Evolutionary conservation across 345 rosid species (phyloP).

Genomic region (Ceriops tagal): DNA sequence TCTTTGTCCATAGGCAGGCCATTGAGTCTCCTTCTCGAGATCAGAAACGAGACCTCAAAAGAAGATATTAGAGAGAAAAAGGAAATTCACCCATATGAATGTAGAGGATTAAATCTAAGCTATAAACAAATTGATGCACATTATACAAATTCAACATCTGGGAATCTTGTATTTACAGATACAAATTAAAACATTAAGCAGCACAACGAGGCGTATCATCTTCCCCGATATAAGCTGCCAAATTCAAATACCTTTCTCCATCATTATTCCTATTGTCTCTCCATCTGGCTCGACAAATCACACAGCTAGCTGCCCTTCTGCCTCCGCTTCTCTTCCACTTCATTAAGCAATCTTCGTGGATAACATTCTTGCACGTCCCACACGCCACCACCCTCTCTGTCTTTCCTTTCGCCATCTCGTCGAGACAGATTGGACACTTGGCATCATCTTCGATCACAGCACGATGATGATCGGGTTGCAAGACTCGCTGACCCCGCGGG

Average conservation of each 20-base stretch:
- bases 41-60: too few species aligned
- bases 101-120: too few species aligned
- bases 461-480: neutral
- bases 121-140: too few species aligned
- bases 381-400: constrained; percentile 48
- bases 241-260: constrained; percentile 55
- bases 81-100: too few species aligned
- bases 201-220: constrained; percentile 9
- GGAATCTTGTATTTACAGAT: too few species aligned
- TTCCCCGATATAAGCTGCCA: constrained; percentile 45
- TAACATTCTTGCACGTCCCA: constrained; percentile 56
- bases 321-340: constrained; percentile 78
- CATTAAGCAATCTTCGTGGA: constrained; percentile 76
- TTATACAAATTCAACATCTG: too few species aligned
- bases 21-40: too few species aligned
- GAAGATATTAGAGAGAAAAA: too few species aligned
- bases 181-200: constrained; percentile 1
- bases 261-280: constrained; percentile 23
- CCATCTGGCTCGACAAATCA: constrained; percentile 86
- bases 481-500: neutral
- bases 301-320: constrained; percentile 59
- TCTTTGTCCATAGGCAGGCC: too few species aligned
- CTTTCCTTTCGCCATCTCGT: constrained; percentile 42
- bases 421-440: constrained; percentile 69
- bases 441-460: constrained; percentile 38